Evolutionary conservation across 371 early-diverging fungal species (phyloP).

Genomic region (Saksenaea vasiformis): DNA sequence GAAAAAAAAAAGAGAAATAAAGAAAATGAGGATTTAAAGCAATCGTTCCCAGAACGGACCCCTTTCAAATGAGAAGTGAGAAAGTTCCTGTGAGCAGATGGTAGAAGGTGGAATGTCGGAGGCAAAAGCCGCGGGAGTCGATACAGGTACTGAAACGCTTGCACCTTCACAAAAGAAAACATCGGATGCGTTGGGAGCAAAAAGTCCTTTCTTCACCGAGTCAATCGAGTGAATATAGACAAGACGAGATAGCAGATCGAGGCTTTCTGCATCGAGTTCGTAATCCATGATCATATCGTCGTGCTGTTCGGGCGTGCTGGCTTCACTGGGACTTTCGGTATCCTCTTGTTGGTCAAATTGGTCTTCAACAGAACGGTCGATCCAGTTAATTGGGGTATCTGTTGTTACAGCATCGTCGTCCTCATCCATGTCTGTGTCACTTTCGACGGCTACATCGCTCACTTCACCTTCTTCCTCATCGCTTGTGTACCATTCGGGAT

Average conservation of each 20-base stretch:
- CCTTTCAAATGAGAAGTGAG: constrained; percentile 36
- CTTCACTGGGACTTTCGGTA: constrained; percentile 32
- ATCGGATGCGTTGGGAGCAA: constrained; percentile 33
- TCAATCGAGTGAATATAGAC: constrained; percentile 26
- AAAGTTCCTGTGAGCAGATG: constrained; percentile 37
- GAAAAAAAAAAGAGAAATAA: background rate
- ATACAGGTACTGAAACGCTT: background rate
- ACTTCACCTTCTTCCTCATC: constrained; percentile 27
- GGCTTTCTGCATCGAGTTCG: constrained; percentile 24
- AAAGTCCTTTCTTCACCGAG: constrained; percentile 16
- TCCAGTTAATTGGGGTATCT: background rate
- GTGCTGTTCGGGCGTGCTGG: constrained; percentile 31
- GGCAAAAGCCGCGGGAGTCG: constrained; percentile 15
- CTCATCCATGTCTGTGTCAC: background rate
- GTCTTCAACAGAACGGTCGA: background rate
- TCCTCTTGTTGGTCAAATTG: constrained; percentile 8
- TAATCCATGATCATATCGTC: constrained; percentile 16
- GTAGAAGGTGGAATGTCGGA: constrained; percentile 29
- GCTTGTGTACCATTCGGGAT: constrained; percentile 9
- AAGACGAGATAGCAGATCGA: constrained; percentile 24
- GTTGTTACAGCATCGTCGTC: background rate
- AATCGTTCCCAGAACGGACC: constrained; percentile 36
- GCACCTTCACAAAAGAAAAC: constrained; percentile 38
- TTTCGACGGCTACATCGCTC: background rate
- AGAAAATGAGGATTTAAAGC: constrained; percentile 16